Conservation (phyloP, 345 rosid genomes). For the Trapa incisa region DNA sequence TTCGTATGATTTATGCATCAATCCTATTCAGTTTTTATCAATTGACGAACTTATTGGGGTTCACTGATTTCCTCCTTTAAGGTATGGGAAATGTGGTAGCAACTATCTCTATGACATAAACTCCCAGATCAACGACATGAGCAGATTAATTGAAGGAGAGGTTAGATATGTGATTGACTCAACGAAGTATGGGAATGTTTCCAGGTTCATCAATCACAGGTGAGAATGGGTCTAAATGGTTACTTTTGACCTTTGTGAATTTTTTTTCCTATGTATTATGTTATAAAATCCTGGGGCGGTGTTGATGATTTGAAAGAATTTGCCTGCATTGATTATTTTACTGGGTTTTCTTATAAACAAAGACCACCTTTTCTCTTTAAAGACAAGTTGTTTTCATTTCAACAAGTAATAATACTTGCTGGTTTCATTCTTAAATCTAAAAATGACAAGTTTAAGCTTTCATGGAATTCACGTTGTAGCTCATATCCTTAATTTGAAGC, state of each 20-base stretch:
- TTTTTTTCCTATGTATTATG: neutral
- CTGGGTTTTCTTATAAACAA: neutral
- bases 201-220: conserved; percentile 98
- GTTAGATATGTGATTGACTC: conserved; percentile 58
- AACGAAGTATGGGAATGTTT: conserved; percentile 61
- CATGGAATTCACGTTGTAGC: too few species aligned
- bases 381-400: neutral
- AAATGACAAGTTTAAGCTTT: neutral
- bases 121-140: conserved; percentile 63
- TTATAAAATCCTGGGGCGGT: neutral
- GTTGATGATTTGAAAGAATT: neutral
- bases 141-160: conserved; percentile 71
- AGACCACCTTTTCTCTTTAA: neutral
- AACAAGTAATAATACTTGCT: neutral
- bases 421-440: neutral
- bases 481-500: too few species aligned
- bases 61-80: conserved; percentile 15
- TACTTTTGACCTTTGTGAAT: neutral
- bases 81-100: conserved; percentile 51
- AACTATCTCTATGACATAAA: conserved; percentile 51
- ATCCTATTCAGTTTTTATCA: neutral
- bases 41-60: neutral
- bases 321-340: neutral
- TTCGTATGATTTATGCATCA: conserved; percentile 4
- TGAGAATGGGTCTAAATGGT: conserved; percentile 11